These are phyloP conservation scores for Fraxinus greggii DNA, from an alignment of 305 asterid species.

Conservation along the genomic window DNA sequence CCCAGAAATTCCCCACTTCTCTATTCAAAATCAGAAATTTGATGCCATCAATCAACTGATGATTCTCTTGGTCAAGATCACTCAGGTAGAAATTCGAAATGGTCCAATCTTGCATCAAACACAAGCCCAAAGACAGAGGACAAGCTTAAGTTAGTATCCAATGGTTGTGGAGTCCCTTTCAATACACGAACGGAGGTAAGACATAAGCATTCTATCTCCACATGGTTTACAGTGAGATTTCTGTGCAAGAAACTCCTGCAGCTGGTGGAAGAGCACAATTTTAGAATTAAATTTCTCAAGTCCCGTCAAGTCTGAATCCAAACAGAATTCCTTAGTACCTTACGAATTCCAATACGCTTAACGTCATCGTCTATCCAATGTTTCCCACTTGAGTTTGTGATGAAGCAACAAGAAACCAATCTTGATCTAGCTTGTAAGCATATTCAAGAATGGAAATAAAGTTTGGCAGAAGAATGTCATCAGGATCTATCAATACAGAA, in stretches of 20 bases:
- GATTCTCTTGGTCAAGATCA: conserved; percentile 32
- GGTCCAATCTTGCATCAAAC: conserved; percentile 66
- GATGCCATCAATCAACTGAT: conserved; percentile 20
- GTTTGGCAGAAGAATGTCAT: conserved; percentile 65
- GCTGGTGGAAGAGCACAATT: conserved; percentile 37
- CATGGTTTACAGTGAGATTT: conserved; percentile 29
- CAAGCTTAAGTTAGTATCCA: conserved; percentile 78
- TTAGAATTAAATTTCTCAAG: conserved; percentile 20
- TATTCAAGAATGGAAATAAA: conserved; percentile 54
- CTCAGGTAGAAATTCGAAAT: conserved; percentile 53
- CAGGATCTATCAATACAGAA: conserved; percentile 70
- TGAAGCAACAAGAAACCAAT: conserved; percentile 73
- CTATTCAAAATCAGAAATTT: conserved; percentile 29
- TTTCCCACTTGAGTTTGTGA: conserved; percentile 51
- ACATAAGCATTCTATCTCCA: conserved; percentile 61
- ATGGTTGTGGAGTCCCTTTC: conserved; percentile 68
- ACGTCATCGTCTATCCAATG: conserved; percentile 54
- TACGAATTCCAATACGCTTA: conserved; percentile 31
- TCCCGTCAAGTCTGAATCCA: conserved; percentile 20
- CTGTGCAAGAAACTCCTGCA: conserved; percentile 64
- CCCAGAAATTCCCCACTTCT: conserved; percentile 58
- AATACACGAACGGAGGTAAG: conserved; percentile 76
- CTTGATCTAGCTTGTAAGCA: conserved; percentile 82
- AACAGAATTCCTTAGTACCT: conserved; percentile 46
- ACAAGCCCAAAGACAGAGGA: conserved; percentile 70